A percentile compares a stretch with the other conserved stretches of the same genome.
Conservation (phyloP, 345 rosid genomes). For the Eucalyptus pauciflora region DNA sequence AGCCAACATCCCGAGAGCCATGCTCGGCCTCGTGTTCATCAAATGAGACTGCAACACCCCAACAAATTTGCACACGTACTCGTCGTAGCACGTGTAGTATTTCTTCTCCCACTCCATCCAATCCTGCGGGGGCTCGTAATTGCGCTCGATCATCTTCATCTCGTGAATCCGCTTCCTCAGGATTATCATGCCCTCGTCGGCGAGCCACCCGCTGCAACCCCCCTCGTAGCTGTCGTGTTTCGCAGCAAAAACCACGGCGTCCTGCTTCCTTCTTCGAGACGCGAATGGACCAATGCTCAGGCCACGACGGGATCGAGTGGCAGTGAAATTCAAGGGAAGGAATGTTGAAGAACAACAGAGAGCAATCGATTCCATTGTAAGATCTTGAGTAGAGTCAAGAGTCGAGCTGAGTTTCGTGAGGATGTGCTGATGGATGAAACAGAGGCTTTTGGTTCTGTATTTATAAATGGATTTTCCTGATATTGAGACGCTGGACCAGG, state of each 20-base stretch:
- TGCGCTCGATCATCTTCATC: constrained; percentile 17
- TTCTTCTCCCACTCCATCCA: constrained; percentile 52
- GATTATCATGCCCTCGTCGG: constrained; percentile 25
- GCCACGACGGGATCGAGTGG: background rate
- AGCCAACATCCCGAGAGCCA: constrained; percentile 23
- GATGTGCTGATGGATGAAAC: background rate
- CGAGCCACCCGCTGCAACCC: background rate
- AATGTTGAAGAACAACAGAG: background rate
- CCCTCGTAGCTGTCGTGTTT: background rate
- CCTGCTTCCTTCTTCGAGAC: background rate
- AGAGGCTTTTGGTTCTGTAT: background rate
- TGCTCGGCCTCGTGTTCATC: constrained; percentile 33
- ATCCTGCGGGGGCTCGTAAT: constrained; percentile 9
- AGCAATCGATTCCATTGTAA: background rate
- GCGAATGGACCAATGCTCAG: background rate
- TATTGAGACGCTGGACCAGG: background rate
- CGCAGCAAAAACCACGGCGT: background rate
- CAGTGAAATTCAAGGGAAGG: background rate
- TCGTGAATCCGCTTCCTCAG: constrained; percentile 26
- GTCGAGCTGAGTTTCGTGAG: background rate
- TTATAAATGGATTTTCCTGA: background rate
- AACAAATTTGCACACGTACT: constrained; percentile 5
- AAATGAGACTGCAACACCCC: constrained; percentile 26
- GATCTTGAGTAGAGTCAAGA: background rate
- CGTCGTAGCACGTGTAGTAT: constrained; percentile 6